Percentiles rank a stretch among this genome's conserved stretches.
Conservation (phyloP, 345 rosid species). For the Dipteronia dyeriana region DNA sequence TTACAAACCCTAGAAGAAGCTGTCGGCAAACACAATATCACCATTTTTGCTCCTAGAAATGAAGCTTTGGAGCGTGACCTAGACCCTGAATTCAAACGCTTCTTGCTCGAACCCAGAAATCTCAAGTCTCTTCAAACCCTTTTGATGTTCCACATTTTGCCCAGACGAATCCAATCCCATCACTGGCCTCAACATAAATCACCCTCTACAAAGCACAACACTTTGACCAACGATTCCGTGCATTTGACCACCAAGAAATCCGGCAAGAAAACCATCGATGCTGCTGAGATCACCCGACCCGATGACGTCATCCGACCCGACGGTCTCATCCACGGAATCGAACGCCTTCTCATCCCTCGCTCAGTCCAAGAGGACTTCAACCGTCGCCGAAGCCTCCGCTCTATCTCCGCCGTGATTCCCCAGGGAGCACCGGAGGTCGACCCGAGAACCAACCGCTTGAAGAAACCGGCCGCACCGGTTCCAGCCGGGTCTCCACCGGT, state of each 20-base stretch:
- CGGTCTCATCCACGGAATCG: slow-evolving; percentile 75
- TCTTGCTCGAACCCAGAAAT: slow-evolving; percentile 90
- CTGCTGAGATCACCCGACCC: slow-evolving; percentile 45
- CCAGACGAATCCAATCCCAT: slow-evolving; percentile 48
- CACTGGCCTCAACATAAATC: slow-evolving; percentile 51
- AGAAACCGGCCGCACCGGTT: slow-evolving; percentile 51
- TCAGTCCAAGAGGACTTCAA: slow-evolving; percentile 73
- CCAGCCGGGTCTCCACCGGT: slow-evolving; percentile 77
- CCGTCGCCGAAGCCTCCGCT: slow-evolving; percentile 53
- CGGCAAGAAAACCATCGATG: slow-evolving; percentile 40
- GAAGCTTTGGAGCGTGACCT: slow-evolving; percentile 82
- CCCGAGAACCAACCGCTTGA: slow-evolving; percentile 66
- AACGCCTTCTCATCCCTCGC: slow-evolving; percentile 55
- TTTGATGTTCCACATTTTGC: slow-evolving; percentile 74
- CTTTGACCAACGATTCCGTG: slow-evolving; percentile 51
- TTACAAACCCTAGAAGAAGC: slow-evolving; percentile 84
- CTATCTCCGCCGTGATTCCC: slow-evolving; percentile 66
- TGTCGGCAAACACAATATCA: slow-evolving; percentile 77
- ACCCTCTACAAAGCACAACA: slow-evolving; percentile 34
- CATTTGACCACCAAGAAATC: slow-evolving; percentile 43
- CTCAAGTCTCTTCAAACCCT: slow-evolving; percentile 79
- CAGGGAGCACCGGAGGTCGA: slow-evolving; percentile 79
- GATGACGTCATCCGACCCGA: slow-evolving; percentile 63
- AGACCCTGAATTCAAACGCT: slow-evolving; percentile 86
- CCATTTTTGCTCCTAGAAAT: slow-evolving; percentile 90